Base-by-base conservation (phyloP, 495 filamentous ascomycete species). In the Cetradonia linearis region DNA sequence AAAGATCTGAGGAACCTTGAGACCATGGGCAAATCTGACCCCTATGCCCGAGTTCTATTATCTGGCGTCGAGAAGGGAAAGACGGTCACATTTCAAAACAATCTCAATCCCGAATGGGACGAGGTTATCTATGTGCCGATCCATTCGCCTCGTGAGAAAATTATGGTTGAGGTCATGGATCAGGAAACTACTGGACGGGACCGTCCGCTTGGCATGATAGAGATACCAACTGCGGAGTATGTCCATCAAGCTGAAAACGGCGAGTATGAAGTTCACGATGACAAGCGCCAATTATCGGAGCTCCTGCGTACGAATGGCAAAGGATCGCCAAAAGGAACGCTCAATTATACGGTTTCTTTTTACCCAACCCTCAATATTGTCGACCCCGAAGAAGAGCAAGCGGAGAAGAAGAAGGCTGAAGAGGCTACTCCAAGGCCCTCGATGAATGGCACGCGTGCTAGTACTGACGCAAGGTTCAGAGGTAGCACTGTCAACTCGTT, bases 101-200 rank as follows among this genome's bases (percentile, higher is more conserved):
- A 96, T 67, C 83, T 99, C 23, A 88, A 95, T 66, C 93, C 93
- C 3, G 85, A 94, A 36, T 99, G 87, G 87, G 90, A 99, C 67
- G 94, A 99, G 70, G 82, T 97, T 14, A 79, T 95, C 48, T 99
- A 99, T 70, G 81, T 99, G 0, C 92, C 94, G 0, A 81, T 99
- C 59, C 94, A 97, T 70, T 87, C 84, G 13, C 58, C 77, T n/a
- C 84, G 86, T 36, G 94, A 97, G 70, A 91, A 85, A 64, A 70
- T 99, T 23, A 81, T 81, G 0, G 72, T 99, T 16, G 93, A 98
- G 71, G 89, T 96, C 62, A 97, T 99, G 93, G 93, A 99, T 65
- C 81, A 90, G 56, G 93, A 99, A 73, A 89, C 82, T 54, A 76
- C 95, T 60, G 86, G 86, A 60, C 89, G 86, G 66, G 93, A 99